These are phyloP conservation scores for Metahyphopichia silvanorum DNA, from an alignment of 805 yeast genomes.

Conservation along the genomic window DNA sequence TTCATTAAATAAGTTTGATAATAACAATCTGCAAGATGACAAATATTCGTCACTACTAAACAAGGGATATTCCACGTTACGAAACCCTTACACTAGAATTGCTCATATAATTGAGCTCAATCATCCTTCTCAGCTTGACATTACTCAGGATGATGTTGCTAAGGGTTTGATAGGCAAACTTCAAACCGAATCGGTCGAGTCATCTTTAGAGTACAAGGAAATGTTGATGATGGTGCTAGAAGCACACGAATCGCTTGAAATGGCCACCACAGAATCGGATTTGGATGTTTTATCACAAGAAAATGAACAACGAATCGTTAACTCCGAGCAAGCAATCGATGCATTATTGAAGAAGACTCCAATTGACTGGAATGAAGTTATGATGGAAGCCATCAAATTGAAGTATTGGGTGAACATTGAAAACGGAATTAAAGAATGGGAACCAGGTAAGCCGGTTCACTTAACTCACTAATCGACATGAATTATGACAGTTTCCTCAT, in stretches of 20 bases:
- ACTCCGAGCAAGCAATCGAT: conserved; percentile 43
- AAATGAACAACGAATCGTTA: conserved; percentile 54
- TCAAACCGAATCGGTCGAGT: conserved; percentile 27
- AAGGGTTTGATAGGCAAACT: conserved; percentile 41
- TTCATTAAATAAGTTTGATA: conserved; percentile 10
- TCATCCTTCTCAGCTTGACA: conserved; percentile 44
- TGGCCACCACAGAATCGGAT: conserved; percentile 57
- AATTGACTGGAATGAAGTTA: conserved; percentile 54
- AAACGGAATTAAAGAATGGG: conserved; percentile 75
- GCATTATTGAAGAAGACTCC: conserved; percentile 39
- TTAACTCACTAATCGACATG: conserved; percentile 50
- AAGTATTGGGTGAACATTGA: conserved; percentile 84
- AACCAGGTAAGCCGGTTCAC: conserved; percentile 62
- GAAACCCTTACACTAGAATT: conserved; percentile 62
- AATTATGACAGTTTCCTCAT: neutral
- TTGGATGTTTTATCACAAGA: conserved; percentile 48
- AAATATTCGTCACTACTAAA: conserved; percentile 57
- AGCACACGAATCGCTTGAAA: conserved; percentile 78
- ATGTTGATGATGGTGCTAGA: conserved; percentile 77
- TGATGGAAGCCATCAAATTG: conserved; percentile 63
- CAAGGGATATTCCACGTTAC: conserved; percentile 70
- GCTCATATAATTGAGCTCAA: conserved; percentile 32
- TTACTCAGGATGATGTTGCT: conserved; percentile 55
- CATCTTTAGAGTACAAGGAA: conserved; percentile 42
- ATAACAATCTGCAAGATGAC: conserved; percentile 17